phyloP scores from a whole-genome alignment of 495 filamentous ascomycete species.

The Mytilinidion resinicola region DNA sequence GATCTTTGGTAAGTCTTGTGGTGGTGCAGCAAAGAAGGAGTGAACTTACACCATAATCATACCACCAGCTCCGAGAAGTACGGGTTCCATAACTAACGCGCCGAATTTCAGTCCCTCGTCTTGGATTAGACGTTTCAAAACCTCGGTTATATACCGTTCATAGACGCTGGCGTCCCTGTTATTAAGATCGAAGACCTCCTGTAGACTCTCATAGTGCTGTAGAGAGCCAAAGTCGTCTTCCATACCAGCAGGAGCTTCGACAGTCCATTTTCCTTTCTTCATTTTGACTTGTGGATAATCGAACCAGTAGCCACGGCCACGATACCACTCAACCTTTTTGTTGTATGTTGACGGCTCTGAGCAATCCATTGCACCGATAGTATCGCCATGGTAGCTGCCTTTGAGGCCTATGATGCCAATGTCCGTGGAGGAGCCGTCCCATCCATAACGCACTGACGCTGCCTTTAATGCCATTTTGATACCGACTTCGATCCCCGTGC shows the following conservation, averaged over 20 bases:
- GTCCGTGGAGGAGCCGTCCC: slow-evolving; percentile 48
- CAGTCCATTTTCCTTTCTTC: slow-evolving; percentile 54
- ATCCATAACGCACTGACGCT: slow-evolving; percentile 55
- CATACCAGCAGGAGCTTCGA: slow-evolving; percentile 48
- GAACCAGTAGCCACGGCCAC: slow-evolving; percentile 67
- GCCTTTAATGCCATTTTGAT: slow-evolving; percentile 73
- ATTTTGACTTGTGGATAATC: slow-evolving; percentile 64
- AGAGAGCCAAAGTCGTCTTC: slow-evolving; percentile 42
- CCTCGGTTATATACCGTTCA: slow-evolving; percentile 47
- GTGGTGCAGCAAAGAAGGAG: slow-evolving; percentile 11
- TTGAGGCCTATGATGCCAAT: slow-evolving; percentile 64
- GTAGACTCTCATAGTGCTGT: slow-evolving; percentile 45
- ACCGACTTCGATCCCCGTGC: slow-evolving; percentile 71
- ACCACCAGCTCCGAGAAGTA: slow-evolving; percentile 69
- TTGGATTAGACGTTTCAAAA: slow-evolving; percentile 40
- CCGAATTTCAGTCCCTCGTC: slow-evolving; percentile 60
- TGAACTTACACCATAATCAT: slow-evolving; percentile 64
- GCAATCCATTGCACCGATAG: slow-evolving; percentile 75
- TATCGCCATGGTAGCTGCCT: slow-evolving; percentile 75
- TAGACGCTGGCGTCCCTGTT: slow-evolving; percentile 47
- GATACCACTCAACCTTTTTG: slow-evolving; percentile 74
- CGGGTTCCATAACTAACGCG: slow-evolving; percentile 66
- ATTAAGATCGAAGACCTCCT: slow-evolving; percentile 56
- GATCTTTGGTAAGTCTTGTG: background rate
- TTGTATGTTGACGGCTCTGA: slow-evolving; percentile 67